Evolutionary conservation across 2,329 filamentous ascomycete genomes (phyloP).

Genomic region (Diaporthe citrichinensis): DNA sequence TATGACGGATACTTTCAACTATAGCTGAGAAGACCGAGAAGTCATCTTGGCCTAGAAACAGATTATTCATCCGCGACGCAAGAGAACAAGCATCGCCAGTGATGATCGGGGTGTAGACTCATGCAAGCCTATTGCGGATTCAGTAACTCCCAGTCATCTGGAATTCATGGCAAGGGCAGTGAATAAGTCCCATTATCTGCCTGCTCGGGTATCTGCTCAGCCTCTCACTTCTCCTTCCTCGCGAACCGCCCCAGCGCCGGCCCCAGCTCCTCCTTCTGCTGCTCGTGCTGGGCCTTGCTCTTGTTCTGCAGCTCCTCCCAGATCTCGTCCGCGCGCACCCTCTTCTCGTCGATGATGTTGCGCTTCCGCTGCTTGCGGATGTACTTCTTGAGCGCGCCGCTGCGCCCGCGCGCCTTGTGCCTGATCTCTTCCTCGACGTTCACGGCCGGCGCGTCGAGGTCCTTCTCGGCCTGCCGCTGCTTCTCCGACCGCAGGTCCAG

Average conservation of each 20-base stretch:
- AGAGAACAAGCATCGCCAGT: background rate
- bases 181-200: constrained; percentile 3
- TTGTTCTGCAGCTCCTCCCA: constrained; percentile 79
- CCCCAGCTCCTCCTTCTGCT: constrained; percentile 81
- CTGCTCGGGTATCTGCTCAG: constrained; percentile 47
- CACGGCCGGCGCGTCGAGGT: constrained; percentile 79
- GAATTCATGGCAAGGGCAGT: background rate
- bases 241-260: constrained; percentile 90
- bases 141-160: background rate
- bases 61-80: background rate
- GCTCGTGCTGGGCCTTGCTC: constrained; percentile 72
- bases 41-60: background rate
- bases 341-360: constrained; percentile 97
- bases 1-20: background rate
- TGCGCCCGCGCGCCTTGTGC: constrained; percentile 90
- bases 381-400: constrained; percentile 88
- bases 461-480: constrained; percentile 81
- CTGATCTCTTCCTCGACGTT: constrained; percentile 73
- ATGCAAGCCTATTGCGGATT: background rate
- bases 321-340: constrained; percentile 86
- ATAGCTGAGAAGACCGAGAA: background rate
- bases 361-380: constrained; percentile 91
- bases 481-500: constrained; percentile 86
- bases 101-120: too few species aligned
- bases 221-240: constrained; percentile 68